Conservation (phyloP, 2,329 filamentous ascomycete species). For the Cylindrodendrum hubeiense region DNA sequence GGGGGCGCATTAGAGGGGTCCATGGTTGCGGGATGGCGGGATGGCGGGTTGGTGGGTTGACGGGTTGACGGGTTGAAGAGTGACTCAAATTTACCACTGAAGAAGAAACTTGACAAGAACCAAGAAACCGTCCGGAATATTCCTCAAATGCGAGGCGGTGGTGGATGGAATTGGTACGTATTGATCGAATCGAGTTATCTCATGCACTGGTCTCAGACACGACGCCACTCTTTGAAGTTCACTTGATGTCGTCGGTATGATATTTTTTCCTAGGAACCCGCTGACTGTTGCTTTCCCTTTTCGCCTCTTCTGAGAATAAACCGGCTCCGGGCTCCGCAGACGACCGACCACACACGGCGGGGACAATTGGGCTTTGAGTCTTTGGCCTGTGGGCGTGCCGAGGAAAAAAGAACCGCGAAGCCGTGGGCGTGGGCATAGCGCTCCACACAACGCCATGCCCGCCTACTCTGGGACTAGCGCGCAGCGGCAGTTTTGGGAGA, state of each 20-base stretch:
- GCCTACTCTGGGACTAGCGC: slow-evolving; percentile 35
- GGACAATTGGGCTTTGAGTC: slow-evolving; percentile 4
- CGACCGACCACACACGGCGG: slow-evolving; percentile 14
- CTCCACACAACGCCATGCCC: slow-evolving; percentile 17
- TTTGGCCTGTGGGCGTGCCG: slow-evolving; percentile 9
- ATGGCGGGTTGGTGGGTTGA: too few relatives aligned
- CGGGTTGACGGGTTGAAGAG: too few relatives aligned
- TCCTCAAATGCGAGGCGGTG: not conserved
- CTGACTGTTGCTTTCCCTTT: slow-evolving; percentile 1
- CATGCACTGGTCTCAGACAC: slow-evolving; percentile 1
- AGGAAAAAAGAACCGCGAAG: not conserved
- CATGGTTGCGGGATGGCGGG: slow-evolving; percentile 40
- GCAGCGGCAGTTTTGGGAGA: slow-evolving; percentile 33
- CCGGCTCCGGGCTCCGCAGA: slow-evolving; percentile 37
- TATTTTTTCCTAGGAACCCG: slow-evolving; percentile 9
- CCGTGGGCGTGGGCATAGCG: slow-evolving; percentile 34
- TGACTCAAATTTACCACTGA: slow-evolving; percentile 8
- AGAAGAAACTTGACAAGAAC: slow-evolving; percentile 2
- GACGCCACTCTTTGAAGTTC: slow-evolving; percentile 7
- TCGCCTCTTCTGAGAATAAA: slow-evolving; percentile 16
- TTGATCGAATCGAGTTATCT: not conserved
- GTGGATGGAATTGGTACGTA: not conserved
- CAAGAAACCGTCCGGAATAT: not conserved
- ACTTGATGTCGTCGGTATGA: not conserved
- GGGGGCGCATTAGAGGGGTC: slow-evolving; percentile 62